A percentile compares a stretch with the other conserved stretches of the same genome.
phyloP scores from a whole-genome alignment of 306 rosid genomes.

The Prunus salicina region DNA sequence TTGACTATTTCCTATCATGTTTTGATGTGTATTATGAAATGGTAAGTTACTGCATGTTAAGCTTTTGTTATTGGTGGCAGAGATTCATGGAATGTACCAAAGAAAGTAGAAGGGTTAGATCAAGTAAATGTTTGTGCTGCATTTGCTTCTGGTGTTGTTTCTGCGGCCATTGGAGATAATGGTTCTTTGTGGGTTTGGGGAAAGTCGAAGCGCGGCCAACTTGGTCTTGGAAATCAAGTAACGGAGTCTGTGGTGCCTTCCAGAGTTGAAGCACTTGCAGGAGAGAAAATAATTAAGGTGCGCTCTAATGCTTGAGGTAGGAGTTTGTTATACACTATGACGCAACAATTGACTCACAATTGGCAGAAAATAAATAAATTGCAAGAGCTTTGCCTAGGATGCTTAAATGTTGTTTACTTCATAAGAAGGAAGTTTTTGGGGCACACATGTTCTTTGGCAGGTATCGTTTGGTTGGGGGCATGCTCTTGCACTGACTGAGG shows the following conservation, averaged over 20 bases:
- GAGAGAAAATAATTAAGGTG: conserved; percentile 71
- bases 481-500: conserved; percentile 70
- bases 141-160: conserved; percentile 84
- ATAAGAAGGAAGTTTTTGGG: conserved; percentile 13
- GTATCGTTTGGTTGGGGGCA: conserved; percentile 97
- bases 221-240: conserved; percentile 68
- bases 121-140: conserved; percentile 53
- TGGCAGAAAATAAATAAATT: neutral
- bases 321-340: neutral
- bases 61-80: conserved; percentile 30
- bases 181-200: conserved; percentile 95
- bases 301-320: conserved; percentile 6
- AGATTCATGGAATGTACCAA: conserved; percentile 76
- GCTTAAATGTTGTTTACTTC: neutral
- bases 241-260: conserved; percentile 57
- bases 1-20: neutral
- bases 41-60: conserved; percentile 13
- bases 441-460: conserved; percentile 40
- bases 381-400: neutral
- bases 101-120: conserved; percentile 55
- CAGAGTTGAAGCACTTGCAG: conserved; percentile 60
- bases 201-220: conserved; percentile 82
- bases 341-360: neutral
- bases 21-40: neutral
- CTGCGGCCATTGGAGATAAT: conserved; percentile 77